These are phyloP conservation scores for Paraconiothyrium sp. DNA, from an alignment of 2,329 filamentous ascomycete species.

Conservation along the genomic window DNA sequence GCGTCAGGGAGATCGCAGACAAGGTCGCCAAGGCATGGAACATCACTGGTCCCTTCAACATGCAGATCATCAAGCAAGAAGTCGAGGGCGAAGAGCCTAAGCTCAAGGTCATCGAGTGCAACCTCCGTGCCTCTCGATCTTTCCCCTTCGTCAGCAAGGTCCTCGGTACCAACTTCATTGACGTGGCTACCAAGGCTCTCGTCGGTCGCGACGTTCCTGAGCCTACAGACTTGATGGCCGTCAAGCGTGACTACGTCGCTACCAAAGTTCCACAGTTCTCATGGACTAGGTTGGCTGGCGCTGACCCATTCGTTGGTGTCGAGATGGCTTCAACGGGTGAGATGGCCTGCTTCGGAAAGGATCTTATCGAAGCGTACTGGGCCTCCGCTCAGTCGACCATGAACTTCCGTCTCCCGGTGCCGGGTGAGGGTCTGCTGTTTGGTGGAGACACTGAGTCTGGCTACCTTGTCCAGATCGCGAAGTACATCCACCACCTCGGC, in stretches of 20 bases:
- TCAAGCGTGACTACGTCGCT: conserved; percentile 90
- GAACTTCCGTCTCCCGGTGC: conserved; percentile 98
- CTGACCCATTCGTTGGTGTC: conserved; percentile 96
- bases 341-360: conserved; percentile 98
- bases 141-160: conserved; percentile 99
- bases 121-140: conserved; percentile 93
- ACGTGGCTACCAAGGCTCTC: conserved; percentile 91
- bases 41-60: conserved; percentile 99
- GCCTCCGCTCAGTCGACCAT: conserved; percentile 93
- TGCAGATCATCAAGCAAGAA: conserved; percentile 98
- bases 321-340: conserved; percentile 98
- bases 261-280: conserved; percentile 99
- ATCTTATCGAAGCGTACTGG: conserved; percentile 98
- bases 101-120: conserved; percentile 98
- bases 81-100: conserved; percentile 77
- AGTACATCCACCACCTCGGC: conserved; percentile 86
- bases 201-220: conserved; percentile 85
- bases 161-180: conserved; percentile 95
- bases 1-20: conserved; percentile 92
- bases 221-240: conserved; percentile 85
- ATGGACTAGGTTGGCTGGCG: conserved; percentile 96
- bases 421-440: conserved; percentile 93
- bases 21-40: conserved; percentile 98
- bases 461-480: conserved; percentile 79
- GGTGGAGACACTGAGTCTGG: conserved; percentile 81